These are phyloP conservation scores for Mercurialis annua DNA, from an alignment of 345 rosid genomes.

Conservation along the genomic window DNA sequence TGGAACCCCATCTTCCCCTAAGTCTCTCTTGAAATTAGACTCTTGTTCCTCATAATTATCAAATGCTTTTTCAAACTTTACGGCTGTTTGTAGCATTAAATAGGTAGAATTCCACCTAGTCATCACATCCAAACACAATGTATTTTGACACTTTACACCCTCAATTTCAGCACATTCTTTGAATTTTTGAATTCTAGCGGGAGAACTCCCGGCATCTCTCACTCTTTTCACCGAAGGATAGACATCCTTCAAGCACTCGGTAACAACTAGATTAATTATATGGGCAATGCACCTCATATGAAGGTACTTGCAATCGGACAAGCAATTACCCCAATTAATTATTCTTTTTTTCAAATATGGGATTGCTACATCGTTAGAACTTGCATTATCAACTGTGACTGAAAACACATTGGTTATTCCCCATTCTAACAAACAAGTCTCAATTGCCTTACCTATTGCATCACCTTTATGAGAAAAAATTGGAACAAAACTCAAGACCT, in stretches of 20 bases:
- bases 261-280: too few relatives aligned
- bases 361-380: too few relatives aligned
- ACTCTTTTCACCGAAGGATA: neutral
- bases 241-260: neutral
- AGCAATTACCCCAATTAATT: too few relatives aligned
- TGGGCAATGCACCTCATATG: too few relatives aligned
- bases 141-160: neutral
- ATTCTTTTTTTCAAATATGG: too few relatives aligned
- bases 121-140: neutral
- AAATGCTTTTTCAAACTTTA: neutral
- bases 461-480: neutral
- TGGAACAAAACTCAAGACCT: slow-evolving; percentile 3
- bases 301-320: too few relatives aligned
- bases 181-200: neutral
- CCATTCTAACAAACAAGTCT: neutral
- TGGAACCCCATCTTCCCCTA: neutral
- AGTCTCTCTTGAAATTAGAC: neutral
- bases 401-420: neutral
- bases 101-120: neutral
- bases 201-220: neutral
- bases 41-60: neutral
- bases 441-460: neutral
- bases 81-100: neutral
- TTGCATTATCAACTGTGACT: slow-evolving; percentile 8
- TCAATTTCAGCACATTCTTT: neutral